Base-by-base conservation (phyloP, 371 early-diverging fungal genomes). In the Apophysomyces ossiformis region DNA sequence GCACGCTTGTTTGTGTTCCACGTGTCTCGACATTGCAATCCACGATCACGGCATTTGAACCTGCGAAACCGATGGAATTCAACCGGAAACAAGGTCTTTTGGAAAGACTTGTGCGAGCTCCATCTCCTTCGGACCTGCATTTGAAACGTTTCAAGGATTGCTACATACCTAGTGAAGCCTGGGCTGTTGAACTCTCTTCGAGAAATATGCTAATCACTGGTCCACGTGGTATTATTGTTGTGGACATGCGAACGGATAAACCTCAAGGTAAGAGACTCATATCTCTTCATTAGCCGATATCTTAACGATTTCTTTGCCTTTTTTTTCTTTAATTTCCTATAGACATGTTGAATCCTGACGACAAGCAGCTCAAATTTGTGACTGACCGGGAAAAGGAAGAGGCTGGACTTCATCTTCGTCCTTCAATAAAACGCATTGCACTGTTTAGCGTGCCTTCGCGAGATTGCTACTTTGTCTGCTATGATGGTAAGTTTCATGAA, bases 91-190 rank as follows among this genome's bases (percentile, higher is more conserved):
- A 63, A 67, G n/a, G 38, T 37, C 7, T 61, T 47, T 45, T 65
- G 62, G 39, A 62, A 38, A 46, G 67, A 60, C 36, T 62, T 37
- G 67, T 62, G 13, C 41, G 60, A 36, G 57, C 39, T 16, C 43
- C 67, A 32, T 61, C 46, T 15, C 50, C 61, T 16, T 36, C 45
- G 35, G 71, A 76, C 38, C 44, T 73, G n/a, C 71, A 74, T 59
- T 64, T 82, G 1, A 60, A 64, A 26, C 72, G 72, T 38, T 62
- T 77, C 47, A 82, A 79, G 37, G 79, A 79, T 15, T 65, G 64
- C 37, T 82, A 82, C 64, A 71, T 82, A 2, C 82, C 82, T 1
- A 60, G 69, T 54, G 82, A 82, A 59, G 79, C 78, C 1, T 79
- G 74, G 70, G 74, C 76, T 4, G 64, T 82, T 12, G 82, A 79